Conservation (phyloP, 768 basidiomycete species). For the Pulveroboletus frians region DNA sequence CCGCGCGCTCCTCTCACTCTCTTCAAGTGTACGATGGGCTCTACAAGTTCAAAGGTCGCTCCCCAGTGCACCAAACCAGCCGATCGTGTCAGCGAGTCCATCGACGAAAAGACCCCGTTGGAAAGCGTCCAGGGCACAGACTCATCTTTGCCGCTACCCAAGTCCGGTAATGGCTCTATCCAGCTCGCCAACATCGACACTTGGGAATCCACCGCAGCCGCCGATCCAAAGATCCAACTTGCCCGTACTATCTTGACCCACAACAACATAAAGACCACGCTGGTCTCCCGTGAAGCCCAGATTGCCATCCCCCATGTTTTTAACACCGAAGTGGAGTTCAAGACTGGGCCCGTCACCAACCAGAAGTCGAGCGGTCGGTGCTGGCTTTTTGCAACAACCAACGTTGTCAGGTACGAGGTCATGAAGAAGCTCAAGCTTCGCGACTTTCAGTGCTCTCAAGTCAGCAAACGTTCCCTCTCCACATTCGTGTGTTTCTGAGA, state of each 20-base stretch:
- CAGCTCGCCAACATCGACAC: constrained; percentile 49
- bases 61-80: constrained; percentile 11
- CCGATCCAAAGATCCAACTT: constrained; percentile 59
- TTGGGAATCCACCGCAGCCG: constrained; percentile 60
- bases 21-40: constrained; percentile 20
- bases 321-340: constrained; percentile 74
- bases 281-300: constrained; percentile 57
- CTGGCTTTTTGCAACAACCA: constrained; percentile 94
- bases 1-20: constrained; percentile 1
- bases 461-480: constrained; percentile 21
- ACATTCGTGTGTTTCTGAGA: constrained; percentile 3
- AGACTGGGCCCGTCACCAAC: constrained; percentile 78
- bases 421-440: constrained; percentile 82
- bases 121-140: background rate
- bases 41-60: constrained; percentile 21
- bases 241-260: constrained; percentile 75
- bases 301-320: constrained; percentile 74
- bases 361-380: constrained; percentile 89
- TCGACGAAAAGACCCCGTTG: constrained; percentile 24
- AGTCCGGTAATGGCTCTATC: constrained; percentile 58
- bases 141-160: constrained; percentile 12
- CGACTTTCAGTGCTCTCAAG: constrained; percentile 91
- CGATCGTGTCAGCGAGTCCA: constrained; percentile 18
- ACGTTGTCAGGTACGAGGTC: constrained; percentile 75
- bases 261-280: constrained; percentile 55